Conservation (phyloP, 2,329 filamentous ascomycete species). For the Trichophaea hybrida region DNA sequence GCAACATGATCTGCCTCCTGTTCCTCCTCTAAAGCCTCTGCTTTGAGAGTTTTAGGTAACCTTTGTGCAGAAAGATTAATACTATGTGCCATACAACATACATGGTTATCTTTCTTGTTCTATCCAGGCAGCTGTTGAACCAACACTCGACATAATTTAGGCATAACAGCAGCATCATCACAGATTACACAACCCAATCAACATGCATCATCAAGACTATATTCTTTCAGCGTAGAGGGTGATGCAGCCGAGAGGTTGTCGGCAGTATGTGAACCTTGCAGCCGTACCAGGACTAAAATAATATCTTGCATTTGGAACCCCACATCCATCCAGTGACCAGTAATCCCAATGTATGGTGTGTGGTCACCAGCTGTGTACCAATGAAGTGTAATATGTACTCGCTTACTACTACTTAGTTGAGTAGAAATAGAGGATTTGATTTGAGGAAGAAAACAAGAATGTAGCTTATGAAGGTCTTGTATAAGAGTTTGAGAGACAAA, state of each 20-base stretch:
- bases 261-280: slow-evolving; percentile 4
- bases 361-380: slow-evolving; percentile 3
- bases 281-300: background rate
- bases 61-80: slow-evolving; percentile 2
- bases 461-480: background rate
- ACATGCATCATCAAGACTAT: background rate
- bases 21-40: background rate
- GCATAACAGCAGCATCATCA: slow-evolving; percentile 1
- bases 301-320: background rate
- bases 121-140: background rate
- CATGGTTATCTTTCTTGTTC: background rate
- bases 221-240: background rate
- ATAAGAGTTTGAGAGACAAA: background rate
- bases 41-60: background rate
- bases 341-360: slow-evolving; percentile 8
- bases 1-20: background rate
- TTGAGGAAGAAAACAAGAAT: background rate
- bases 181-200: slow-evolving; percentile 1
- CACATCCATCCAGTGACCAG: slow-evolving; percentile 6
- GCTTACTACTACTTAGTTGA: background rate
- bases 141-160: background rate
- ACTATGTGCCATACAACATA: slow-evolving; percentile 4
- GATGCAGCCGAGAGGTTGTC: background rate
- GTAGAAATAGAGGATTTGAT: background rate
- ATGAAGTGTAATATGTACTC: slow-evolving; percentile 4